A percentile compares a stretch with the other conserved stretches of the same genome.
These are phyloP conservation scores for Zymoseptoria tritici DNA, from an alignment of 2,329 filamentous ascomycete species.

Conservation along the genomic window DNA sequence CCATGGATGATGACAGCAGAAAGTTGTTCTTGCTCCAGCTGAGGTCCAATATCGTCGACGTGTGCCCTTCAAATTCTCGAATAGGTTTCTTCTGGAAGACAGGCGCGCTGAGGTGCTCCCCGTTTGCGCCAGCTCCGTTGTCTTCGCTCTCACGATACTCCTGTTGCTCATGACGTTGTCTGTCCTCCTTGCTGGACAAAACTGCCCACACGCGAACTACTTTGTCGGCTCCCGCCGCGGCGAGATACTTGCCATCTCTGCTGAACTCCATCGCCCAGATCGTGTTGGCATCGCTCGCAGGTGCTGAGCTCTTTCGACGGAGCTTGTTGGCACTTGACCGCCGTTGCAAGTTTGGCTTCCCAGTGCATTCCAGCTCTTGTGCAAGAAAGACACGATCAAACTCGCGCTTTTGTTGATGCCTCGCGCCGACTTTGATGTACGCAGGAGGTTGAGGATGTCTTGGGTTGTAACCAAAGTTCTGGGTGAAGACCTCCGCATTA, in stretches of 20 bases:
- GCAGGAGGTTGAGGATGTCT: conserved; percentile 80
- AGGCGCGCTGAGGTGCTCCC: conserved; percentile 66
- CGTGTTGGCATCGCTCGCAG: conserved; percentile 40
- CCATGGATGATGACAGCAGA: conserved; percentile 90
- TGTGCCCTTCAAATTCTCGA: conserved; percentile 75
- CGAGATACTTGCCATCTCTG: conserved; percentile 80
- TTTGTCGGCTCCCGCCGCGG: conserved; percentile 83
- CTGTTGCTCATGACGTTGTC: conserved; percentile 64
- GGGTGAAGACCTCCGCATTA: conserved; percentile 75
- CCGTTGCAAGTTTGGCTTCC: conserved; percentile 14
- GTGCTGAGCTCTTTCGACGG: conserved; percentile 38
- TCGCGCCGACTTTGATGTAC: conserved; percentile 77
- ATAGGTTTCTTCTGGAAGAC: conserved; percentile 77
- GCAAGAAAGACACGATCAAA: conserved; percentile 87
- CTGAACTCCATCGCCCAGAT: conserved; percentile 94
- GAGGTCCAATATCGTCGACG: conserved; percentile 76
- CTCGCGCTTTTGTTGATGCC: conserved; percentile 72
- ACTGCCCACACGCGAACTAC: conserved; percentile 85
- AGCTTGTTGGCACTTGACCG: conserved; percentile 22
- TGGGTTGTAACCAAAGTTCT: conserved; percentile 70
- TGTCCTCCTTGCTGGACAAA: conserved; percentile 72
- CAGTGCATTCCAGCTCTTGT: conserved; percentile 59
- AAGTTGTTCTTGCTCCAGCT: conserved; percentile 99
- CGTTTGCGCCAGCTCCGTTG: conserved; percentile 44
- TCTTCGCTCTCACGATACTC: conserved; percentile 45